A percentile compares a stretch with the other conserved stretches of the same genome.
Evolutionary conservation across 345 rosid genomes (phyloP).

Genomic region (Excoecaria cochinchinensis): DNA sequence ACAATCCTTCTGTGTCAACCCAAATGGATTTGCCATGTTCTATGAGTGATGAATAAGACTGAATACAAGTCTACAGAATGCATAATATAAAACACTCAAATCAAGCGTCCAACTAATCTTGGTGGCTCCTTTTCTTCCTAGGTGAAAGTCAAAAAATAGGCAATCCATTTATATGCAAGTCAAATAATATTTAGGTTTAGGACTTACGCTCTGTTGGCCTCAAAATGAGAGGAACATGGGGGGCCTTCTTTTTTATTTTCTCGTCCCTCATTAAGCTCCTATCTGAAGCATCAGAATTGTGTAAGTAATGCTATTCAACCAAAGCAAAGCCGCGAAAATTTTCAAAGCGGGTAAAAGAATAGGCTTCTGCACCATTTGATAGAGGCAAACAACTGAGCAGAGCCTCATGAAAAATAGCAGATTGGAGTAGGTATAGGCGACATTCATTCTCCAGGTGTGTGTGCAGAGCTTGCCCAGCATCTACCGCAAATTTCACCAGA

Average conservation of each 20-base stretch:
- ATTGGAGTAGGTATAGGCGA: slow-evolving; percentile 54
- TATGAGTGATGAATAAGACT: no score
- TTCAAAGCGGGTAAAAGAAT: slow-evolving; percentile 9
- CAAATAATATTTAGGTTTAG: slow-evolving; percentile 1
- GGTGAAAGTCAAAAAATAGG: not conserved
- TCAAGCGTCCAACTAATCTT: not conserved
- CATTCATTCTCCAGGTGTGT: slow-evolving; percentile 66
- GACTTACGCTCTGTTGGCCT: slow-evolving; percentile 91
- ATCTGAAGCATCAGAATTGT: slow-evolving; percentile 35
- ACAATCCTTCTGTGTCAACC: no score
- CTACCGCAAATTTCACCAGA: slow-evolving; percentile 32
- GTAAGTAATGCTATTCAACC: slow-evolving; percentile 19
- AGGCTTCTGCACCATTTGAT: slow-evolving; percentile 37
- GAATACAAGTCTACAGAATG: not conserved
- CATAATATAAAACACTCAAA: not conserved
- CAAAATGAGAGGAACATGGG: slow-evolving; percentile 63
- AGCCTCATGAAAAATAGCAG: slow-evolving; percentile 79
- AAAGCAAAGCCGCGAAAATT: not conserved
- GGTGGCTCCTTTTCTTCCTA: not conserved
- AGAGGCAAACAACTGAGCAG: slow-evolving; percentile 45
- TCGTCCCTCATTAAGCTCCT: slow-evolving; percentile 26
- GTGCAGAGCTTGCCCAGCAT: slow-evolving; percentile 53
- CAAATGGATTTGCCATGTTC: no score
- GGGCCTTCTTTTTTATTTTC: slow-evolving; percentile 42
- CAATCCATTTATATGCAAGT: not conserved